phyloP scores from a whole-genome alignment of 2,329 filamentous ascomycete genomes.

The Diaporthe eres region DNA sequence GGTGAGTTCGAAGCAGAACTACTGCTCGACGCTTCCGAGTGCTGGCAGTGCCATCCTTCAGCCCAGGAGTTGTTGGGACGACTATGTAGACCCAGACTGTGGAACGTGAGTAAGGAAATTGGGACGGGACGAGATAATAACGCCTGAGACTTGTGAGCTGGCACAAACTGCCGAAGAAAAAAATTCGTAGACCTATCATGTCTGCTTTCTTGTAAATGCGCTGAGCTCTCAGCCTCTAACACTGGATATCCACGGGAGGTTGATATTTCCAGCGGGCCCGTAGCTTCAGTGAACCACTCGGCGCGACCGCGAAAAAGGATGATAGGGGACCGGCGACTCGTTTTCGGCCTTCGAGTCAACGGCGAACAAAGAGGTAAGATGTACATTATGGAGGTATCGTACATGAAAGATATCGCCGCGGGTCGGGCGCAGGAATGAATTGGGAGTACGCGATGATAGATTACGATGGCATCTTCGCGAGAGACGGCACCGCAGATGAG shows the following conservation, averaged over 20 bases:
- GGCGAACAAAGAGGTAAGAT: not conserved
- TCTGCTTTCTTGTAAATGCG: not conserved
- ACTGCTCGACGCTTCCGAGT: constrained; percentile 13
- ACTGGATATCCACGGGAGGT: not conserved
- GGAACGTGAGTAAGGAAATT: not conserved
- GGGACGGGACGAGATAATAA: not conserved
- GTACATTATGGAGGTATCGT: constrained; percentile 11
- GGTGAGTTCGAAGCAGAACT: constrained; percentile 3
- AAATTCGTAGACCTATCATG: not conserved
- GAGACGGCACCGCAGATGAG: not conserved
- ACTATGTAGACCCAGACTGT: too few species aligned
- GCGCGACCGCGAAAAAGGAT: not conserved
- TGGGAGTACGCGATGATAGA: too few species aligned
- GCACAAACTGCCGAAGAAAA: not conserved
- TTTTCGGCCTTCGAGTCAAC: too few species aligned
- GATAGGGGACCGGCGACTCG: too few species aligned
- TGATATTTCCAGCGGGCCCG: not conserved
- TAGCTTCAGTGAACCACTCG: not conserved
- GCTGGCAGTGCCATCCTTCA: not conserved
- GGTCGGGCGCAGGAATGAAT: not conserved
- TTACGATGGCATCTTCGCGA: not conserved
- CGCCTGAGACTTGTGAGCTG: not conserved
- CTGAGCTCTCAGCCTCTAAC: not conserved
- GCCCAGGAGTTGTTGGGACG: not conserved
- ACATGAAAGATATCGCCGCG: not conserved